Evolutionary conservation across 139 green algal genomes (phyloP).

Genomic region (Pycnococcus provasolii): DNA sequence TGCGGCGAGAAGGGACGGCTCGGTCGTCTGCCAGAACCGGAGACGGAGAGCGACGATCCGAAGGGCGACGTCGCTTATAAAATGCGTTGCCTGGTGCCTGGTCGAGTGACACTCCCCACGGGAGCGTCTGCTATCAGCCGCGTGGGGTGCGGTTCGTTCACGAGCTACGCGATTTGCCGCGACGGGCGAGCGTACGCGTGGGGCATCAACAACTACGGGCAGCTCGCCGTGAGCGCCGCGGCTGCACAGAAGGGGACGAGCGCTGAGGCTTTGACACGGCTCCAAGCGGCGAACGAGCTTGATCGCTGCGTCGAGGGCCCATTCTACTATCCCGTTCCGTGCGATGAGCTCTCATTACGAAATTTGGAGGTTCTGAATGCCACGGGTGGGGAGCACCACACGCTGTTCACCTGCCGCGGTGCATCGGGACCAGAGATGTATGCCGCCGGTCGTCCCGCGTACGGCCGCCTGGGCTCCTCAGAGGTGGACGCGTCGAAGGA

Average conservation of each 20-base stretch:
- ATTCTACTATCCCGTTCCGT: neutral
- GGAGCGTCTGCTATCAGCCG: neutral
- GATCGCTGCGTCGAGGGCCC: too few relatives aligned
- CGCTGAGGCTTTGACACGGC: too few relatives aligned
- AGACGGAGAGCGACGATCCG: neutral
- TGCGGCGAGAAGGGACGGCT: conserved; percentile 24
- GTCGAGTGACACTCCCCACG: too few relatives aligned
- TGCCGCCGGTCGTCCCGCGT: conserved; percentile 5
- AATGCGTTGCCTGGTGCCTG: too few relatives aligned
- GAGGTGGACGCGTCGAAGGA: conserved; percentile 1
- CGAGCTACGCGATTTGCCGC: neutral
- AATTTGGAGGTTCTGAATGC: too few relatives aligned
- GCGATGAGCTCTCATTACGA: neutral
- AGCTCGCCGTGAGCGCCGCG: neutral
- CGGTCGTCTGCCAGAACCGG: neutral
- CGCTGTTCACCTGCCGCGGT: conserved; percentile 5
- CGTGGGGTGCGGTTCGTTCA: conserved; percentile 7
- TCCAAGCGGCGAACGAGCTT: too few relatives aligned
- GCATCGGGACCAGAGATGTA: neutral
- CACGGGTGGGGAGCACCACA: conserved; percentile 13
- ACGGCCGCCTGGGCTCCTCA: conserved; percentile 9
- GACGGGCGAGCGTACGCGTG: conserved; percentile 6
- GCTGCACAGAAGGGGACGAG: neutral
- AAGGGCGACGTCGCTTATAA: neutral
- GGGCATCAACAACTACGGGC: conserved; percentile 20